Evolutionary conservation across 2,329 filamentous ascomycete genomes (phyloP), one percentile per base, ranked within the genome.

Genomic region (Paecilomyces sp.): DNA sequence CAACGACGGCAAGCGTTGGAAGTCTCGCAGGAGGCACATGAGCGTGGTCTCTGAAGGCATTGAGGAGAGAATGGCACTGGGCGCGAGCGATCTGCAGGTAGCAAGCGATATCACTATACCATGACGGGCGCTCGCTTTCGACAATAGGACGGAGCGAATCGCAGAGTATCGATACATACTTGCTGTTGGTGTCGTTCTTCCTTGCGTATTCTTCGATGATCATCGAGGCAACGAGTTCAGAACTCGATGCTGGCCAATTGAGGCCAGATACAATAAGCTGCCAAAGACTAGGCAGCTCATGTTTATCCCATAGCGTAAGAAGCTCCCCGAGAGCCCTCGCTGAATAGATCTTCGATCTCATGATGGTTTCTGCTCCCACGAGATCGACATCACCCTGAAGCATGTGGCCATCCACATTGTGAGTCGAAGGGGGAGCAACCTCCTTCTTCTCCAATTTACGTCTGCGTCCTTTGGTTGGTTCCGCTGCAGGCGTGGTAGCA

Each of bases 381-480:
- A 99, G 81, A 70, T 99, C 95, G 54, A 97, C 88, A 68, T 99
- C 95, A 57, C 95, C 94, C 71, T 93, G 90, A 80, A 99, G 92
- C 88, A 99, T 97, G 66, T 96, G 92, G 9, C 92, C 94, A 72
- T 99, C 94, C 18, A 99, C 91, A 73, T 99, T 96, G 74, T 99
- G 94, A 1, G 89, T 85, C n/a, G 89, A 83, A 1, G 84, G 77
- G 1, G 83, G 78, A 8, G 83, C 76, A 30, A 92, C 88, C 58
- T 94, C 90, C 59, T 81, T 82, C 78, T 95, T 96, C n/a, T 90
- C 87, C 0, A 90, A 90, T 74, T 92, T 95, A 62, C 92, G 87
- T 34, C 92, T 85, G 64, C 91, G 87, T 75, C 94, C 91, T 1
- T 87, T 80, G 13, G 86, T 81, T 61, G 89, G 83, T 61, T 90